A percentile compares a stretch with the other conserved stretches of the same genome.
These are phyloP conservation scores for Phytopythium helicoides DNA, from an alignment of 352 stramenopile species.

Conservation along the genomic window DNA sequence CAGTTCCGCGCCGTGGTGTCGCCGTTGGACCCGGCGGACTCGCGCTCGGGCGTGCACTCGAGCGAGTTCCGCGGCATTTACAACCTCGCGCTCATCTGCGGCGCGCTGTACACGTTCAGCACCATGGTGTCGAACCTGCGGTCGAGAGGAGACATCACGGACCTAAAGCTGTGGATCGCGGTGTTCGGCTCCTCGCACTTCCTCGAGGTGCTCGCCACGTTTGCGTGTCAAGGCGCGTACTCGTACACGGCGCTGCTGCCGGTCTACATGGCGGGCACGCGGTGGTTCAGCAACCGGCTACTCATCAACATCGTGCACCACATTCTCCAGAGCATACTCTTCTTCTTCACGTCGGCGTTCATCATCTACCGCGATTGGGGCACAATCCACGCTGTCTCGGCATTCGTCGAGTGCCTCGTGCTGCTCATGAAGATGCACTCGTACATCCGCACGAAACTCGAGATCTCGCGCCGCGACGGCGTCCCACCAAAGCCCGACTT, in stretches of 20 bases:
- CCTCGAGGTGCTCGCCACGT: constrained; percentile 66
- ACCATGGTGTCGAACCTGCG: constrained; percentile 56
- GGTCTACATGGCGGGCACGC: constrained; percentile 59
- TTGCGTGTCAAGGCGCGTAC: constrained; percentile 61
- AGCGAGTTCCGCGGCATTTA: constrained; percentile 79
- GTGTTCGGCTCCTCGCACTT: constrained; percentile 77
- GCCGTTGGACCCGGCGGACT: constrained; percentile 62
- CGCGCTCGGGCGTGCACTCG: constrained; percentile 62
- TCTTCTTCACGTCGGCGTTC: constrained; percentile 61
- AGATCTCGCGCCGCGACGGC: constrained; percentile 38
- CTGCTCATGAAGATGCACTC: constrained; percentile 86
- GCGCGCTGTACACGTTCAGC: constrained; percentile 60
- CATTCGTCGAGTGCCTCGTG: constrained; percentile 74
- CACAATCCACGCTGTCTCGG: constrained; percentile 67
- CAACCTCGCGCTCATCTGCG: constrained; percentile 69
- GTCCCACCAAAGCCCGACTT: constrained; percentile 25
- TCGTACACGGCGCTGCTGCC: constrained; percentile 70
- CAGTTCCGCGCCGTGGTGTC: constrained; percentile 63
- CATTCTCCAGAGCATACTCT: constrained; percentile 66
- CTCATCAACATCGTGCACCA: constrained; percentile 73
- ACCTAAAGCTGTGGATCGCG: constrained; percentile 52
- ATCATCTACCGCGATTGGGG: constrained; percentile 78
- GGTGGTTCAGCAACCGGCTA: constrained; percentile 30
- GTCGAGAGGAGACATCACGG: constrained; percentile 42
- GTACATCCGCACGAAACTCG: constrained; percentile 74